These are phyloP conservation scores for Penicillium daleae DNA, from an alignment of 495 filamentous ascomycete species.

Conservation along the genomic window DNA sequence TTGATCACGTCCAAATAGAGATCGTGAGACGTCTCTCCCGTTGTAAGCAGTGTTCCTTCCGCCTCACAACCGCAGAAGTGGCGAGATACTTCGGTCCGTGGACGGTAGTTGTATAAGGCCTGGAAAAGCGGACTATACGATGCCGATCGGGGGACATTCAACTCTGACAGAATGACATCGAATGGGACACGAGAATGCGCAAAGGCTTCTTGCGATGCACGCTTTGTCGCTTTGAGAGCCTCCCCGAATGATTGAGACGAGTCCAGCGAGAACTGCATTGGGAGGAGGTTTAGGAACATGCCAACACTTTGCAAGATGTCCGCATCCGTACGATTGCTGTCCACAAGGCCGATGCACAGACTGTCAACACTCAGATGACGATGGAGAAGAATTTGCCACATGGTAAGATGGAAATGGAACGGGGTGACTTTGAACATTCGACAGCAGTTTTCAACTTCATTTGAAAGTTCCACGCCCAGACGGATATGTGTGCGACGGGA, in stretches of 20 bases:
- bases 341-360: constrained; percentile 49
- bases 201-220: constrained; percentile 30
- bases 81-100: constrained; percentile 17
- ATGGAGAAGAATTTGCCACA: constrained; percentile 36
- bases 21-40: constrained; percentile 32
- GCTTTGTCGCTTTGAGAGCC: constrained; percentile 20
- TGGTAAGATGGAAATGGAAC: constrained; percentile 52
- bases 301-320: constrained; percentile 42
- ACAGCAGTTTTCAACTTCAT: constrained; percentile 15
- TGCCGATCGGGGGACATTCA: constrained; percentile 38
- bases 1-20: constrained; percentile 28
- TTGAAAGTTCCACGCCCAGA: constrained; percentile 20
- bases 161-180: constrained; percentile 45
- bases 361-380: constrained; percentile 36
- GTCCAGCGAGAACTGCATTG: constrained; percentile 38
- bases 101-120: constrained; percentile 45
- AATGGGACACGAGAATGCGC: constrained; percentile 47
- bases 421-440: constrained; percentile 31
- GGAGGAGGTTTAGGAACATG: constrained; percentile 52
- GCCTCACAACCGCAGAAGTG: constrained; percentile 26
- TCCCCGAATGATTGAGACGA: constrained; percentile 21
- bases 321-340: constrained; percentile 41
- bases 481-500: constrained; percentile 6
- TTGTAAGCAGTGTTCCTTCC: constrained; percentile 21
- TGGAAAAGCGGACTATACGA: constrained; percentile 45